Base-by-base conservation (phyloP, 768 basidiomycete genomes). In the Tephrocybe sp. region DNA sequence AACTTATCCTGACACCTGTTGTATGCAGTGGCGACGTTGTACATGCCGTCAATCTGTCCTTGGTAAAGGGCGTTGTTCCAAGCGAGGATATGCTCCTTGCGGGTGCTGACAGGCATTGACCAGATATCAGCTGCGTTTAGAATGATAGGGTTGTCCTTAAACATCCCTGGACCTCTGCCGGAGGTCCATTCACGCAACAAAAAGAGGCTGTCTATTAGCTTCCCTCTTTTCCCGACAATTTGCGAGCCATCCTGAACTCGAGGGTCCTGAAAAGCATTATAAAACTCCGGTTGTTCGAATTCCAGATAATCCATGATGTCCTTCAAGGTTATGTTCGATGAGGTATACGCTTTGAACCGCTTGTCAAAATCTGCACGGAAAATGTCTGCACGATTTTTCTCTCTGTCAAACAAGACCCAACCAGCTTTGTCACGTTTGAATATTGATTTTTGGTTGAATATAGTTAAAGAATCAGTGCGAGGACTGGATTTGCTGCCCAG, bases 401-500 rank as follows among this genome's bases (percentile, higher is more conserved):
- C 48, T 0, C 47, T 39, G 53, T 84, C 65, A 6, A 86, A 73
- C 16, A 68, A 59, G 1, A 49, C 28, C 74, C 74, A 77, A 24
- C 77, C 75, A 0, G 54, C 55, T 16, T 65, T 64, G 1, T 60
- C 61, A 26, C 69, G 58, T 11, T 48, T 56, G 26, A 56, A 49
- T 26, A 54, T 41, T 37, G 59, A 53, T 7, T 58, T 40, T 48
- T 82, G 79, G 0, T 71, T 72, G 7, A 64, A 65, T 2, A 87
- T 60, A 4, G 70, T 58, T 21, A 87, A 63, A 0, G 67, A 62
- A 32, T 74, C 75, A 0, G 83, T 83, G 0, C 68, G 55, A 0
- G 66, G 0, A 3, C 77, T 80, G 0, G 77, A 75, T 52, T 86
- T 85, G 9, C 85, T 76, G 5, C 78, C 78, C 0, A 88, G 66